A percentile compares a stretch with the other conserved stretches of the same genome.
Conservation (phyloP, 2,329 filamentous ascomycete species). For the Chaetomiaceae sp. region DNA sequence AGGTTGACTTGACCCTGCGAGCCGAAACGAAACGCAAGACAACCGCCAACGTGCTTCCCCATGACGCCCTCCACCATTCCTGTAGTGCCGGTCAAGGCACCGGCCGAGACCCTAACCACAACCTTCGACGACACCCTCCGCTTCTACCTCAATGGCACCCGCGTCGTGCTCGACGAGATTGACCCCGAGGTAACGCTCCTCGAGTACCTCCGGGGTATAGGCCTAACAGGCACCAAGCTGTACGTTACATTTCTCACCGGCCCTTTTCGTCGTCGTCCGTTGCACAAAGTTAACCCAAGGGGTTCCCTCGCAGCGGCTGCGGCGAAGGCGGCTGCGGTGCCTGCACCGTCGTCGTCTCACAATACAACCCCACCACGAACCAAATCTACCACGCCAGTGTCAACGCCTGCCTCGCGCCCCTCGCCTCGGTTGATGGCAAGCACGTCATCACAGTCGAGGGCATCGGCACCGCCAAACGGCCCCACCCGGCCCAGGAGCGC, state of each 20-base stretch:
- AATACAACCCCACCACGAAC: constrained; percentile 87
- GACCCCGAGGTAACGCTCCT: constrained; percentile 90
- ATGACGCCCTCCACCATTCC: constrained; percentile 57
- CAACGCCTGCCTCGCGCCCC: constrained; percentile 89
- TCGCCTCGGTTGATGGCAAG: constrained; percentile 92
- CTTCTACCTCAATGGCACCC: constrained; percentile 94
- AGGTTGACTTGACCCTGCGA: neutral
- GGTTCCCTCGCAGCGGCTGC: constrained; percentile 59
- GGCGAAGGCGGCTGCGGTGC: constrained; percentile 95
- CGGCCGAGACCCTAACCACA: constrained; percentile 58
- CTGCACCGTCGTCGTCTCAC: constrained; percentile 91
- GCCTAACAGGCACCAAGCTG: constrained; percentile 91
- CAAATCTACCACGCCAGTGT: constrained; percentile 94
- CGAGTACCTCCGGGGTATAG: constrained; percentile 89
- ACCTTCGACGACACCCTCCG: constrained; percentile 80
- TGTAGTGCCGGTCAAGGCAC: constrained; percentile 35
- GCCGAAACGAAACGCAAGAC: too few relatives aligned
- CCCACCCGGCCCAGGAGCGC: constrained; percentile 86
- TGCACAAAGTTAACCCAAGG: neutral
- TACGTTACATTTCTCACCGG: too few relatives aligned
- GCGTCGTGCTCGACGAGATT: constrained; percentile 76
- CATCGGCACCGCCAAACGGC: constrained; percentile 80
- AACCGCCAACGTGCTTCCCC: neutral
- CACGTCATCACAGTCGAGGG: constrained; percentile 98
- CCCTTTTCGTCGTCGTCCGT: too few relatives aligned